Conservation (phyloP, 257 asterid genomes). For the Primulina eburnea region DNA sequence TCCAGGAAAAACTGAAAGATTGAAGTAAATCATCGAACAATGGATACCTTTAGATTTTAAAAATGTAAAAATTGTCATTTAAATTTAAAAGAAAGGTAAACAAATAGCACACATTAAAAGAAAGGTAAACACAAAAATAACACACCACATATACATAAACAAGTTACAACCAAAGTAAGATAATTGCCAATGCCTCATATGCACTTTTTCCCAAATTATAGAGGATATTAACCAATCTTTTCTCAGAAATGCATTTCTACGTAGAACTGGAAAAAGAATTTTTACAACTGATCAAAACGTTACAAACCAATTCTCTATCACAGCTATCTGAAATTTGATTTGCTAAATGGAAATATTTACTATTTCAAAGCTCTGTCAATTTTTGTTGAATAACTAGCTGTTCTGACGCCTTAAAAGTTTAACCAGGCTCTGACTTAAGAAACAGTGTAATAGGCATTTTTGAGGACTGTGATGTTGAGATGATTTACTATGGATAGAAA, state of each 20-base stretch:
- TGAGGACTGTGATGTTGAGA: not conserved
- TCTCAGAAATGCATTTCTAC: not conserved
- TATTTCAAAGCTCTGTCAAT: no score
- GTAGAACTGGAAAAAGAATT: not conserved
- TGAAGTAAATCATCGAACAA: slow-evolving; percentile 24
- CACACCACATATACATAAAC: not conserved
- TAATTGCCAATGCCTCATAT: not conserved
- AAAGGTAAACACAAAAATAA: not conserved
- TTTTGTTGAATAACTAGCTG: no score
- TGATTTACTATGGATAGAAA: not conserved
- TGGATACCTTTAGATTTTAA: slow-evolving; percentile 1
- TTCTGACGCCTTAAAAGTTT: not conserved
- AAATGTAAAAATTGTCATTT: not conserved
- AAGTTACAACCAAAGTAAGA: slow-evolving; percentile 1
- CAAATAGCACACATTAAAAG: not conserved
- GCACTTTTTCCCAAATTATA: slow-evolving; percentile 5
- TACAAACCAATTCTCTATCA: not conserved
- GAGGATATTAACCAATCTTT: not conserved
- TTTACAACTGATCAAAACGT: not conserved
- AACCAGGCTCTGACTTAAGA: not conserved
- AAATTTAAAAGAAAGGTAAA: slow-evolving; percentile 6
- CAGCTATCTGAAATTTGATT: no score
- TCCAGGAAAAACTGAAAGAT: slow-evolving; percentile 89
- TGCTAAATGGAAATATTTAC: not conserved
- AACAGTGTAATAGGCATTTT: no score